Evolutionary conservation across 2,329 filamentous ascomycete genomes (phyloP), one percentile per base, ranked within the genome.

Genomic region (Hypoxylon sp.): DNA sequence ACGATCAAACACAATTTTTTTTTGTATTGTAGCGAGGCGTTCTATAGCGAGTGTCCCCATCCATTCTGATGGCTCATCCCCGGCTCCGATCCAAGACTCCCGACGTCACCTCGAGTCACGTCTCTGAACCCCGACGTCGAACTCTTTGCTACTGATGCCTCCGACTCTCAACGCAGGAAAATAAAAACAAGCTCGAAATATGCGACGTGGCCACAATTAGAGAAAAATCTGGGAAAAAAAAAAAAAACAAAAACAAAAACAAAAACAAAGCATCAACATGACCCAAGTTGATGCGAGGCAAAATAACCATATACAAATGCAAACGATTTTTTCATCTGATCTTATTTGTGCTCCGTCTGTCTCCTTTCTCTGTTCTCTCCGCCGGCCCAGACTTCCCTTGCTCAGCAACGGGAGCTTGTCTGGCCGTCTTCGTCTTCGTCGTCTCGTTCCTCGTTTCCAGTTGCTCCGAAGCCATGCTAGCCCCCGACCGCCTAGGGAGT

Each of bases 391-490:
- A 51, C 47, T 56, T 56, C 53, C 43, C 37, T 56, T 46, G 55
- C 61, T 55, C 61, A 58, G 61, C 58, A 61, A 59, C 17, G 58
- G 54, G n/a, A 62, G 40, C 58, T 62, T 46, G 49, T 64, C 53
- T 63, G 57, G 57, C 59, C 56, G 49, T 62, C 48, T 58, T 67
- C 67, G 55, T 68, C 66, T 68, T 71, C 69, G 45, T 71, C 54
- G 67, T 63, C 63, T 71, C 69, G 67, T 71, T 66, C 67, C 66
- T 70, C 68, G 54, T 70, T 53, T 69, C 67, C 64, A 69, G 63
- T 64, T 48, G 63, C 62, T 62, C 51, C 59, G 58, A 67, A 62
- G 62, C 60, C 50, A 58, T 52, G 51, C 63, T 60, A 60, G 57
- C 57, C 35, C n/a, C 40, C 46, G 10, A 45, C 61, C 55, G 55